Conservation (phyloP, 192 early-diverging fungal genomes). For the Mortierella alpina region DNA sequence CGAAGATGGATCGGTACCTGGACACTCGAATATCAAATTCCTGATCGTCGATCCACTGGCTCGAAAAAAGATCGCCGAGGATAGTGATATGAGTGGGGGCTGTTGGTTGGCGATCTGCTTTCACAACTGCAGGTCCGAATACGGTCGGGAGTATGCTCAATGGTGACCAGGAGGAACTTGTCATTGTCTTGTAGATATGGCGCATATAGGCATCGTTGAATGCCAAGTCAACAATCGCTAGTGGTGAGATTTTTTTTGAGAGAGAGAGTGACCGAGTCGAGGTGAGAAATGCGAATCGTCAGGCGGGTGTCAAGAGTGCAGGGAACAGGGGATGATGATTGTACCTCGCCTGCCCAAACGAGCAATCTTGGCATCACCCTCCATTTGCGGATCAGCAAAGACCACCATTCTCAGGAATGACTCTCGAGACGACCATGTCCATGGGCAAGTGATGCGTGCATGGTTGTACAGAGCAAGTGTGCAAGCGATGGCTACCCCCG, state of each 20-base stretch:
- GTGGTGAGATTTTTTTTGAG: neutral
- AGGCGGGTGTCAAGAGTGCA: neutral
- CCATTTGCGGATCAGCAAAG: constrained; percentile 77
- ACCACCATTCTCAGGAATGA: constrained; percentile 64
- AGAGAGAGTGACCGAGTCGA: neutral
- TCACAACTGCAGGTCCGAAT: neutral
- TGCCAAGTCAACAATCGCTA: constrained; percentile 60
- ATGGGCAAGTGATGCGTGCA: constrained; percentile 47
- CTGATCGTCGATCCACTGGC: constrained; percentile 66
- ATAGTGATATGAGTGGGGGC: constrained; percentile 65
- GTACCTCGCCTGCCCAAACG: constrained; percentile 64
- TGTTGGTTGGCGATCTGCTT: constrained; percentile 11
- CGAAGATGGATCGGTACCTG: constrained; percentile 68
- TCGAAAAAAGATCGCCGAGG: constrained; percentile 76
- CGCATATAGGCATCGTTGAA: constrained; percentile 71
- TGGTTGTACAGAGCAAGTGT: constrained; percentile 27
- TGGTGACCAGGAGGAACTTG: constrained; percentile 46
- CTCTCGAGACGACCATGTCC: constrained; percentile 29
- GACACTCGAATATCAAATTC: constrained; percentile 67
- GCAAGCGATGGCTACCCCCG: constrained; percentile 6
- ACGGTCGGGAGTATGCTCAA: constrained; percentile 10
- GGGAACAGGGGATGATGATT: neutral
- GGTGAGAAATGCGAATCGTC: neutral
- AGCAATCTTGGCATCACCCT: constrained; percentile 70
- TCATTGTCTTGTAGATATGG: constrained; percentile 66